Evolutionary conservation across 2,329 filamentous ascomycete species (phyloP).

Genomic region (Clarireedia monteithiana): DNA sequence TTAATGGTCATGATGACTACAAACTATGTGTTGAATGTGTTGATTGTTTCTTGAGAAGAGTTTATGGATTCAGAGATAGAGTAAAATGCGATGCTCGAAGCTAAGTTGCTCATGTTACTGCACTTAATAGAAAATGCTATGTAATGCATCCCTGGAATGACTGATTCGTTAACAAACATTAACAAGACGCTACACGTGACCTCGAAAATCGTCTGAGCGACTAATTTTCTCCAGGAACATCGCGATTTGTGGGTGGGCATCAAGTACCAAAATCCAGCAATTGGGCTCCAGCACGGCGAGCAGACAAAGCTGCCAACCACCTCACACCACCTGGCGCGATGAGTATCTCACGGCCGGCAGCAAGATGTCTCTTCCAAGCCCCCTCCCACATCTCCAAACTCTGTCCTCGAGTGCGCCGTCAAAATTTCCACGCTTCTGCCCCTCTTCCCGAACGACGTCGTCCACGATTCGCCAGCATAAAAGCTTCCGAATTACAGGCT

Average conservation of each 20-base stretch:
- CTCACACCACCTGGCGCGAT: conserved; percentile 28
- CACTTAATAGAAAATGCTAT: too few species aligned
- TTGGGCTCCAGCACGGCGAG: conserved; percentile 21
- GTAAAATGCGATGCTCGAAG: too few species aligned
- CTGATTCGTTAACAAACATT: not conserved
- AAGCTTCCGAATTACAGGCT: conserved; percentile 28
- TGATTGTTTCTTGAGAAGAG: too few species aligned
- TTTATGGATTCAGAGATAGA: too few species aligned
- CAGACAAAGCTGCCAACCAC: conserved; percentile 11
- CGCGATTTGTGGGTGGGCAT: not conserved
- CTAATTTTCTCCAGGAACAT: conserved; percentile 5
- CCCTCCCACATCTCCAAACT: conserved; percentile 33
- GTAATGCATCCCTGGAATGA: too few species aligned
- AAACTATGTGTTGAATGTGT: too few species aligned
- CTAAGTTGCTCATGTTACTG: too few species aligned
- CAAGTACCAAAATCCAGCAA: conserved; percentile 4
- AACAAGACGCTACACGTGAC: conserved; percentile 2
- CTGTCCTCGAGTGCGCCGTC: conserved; percentile 35
- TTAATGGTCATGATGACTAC: too few species aligned
- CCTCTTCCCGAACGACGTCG: conserved; percentile 31
- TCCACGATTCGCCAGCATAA: conserved; percentile 33
- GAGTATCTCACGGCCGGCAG: conserved; percentile 40
- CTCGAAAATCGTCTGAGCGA: conserved; percentile 1
- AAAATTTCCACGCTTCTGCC: conserved; percentile 40
- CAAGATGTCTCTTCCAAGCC: conserved; percentile 42